phyloP scores from a whole-genome alignment of 768 basidiomycete species.

The Pleurotus citrinopileatus region DNA sequence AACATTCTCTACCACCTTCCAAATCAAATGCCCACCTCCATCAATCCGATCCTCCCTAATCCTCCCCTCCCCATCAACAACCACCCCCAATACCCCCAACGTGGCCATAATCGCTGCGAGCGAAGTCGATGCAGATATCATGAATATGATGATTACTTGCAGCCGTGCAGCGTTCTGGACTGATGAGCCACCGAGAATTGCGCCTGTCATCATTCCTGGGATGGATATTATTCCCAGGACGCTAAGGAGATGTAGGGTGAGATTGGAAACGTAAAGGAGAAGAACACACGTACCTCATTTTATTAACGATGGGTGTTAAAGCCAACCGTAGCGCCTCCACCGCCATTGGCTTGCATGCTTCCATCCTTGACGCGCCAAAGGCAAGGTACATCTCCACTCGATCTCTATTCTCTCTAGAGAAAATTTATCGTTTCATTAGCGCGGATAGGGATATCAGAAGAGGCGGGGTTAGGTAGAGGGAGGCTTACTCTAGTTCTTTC shows the following conservation, averaged over 20 bases:
- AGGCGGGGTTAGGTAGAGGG: neutral
- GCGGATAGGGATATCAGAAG: too few relatives aligned
- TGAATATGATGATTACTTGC: slow-evolving; percentile 95
- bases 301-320: slow-evolving; percentile 78
- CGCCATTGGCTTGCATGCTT: slow-evolving; percentile 79
- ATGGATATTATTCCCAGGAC: slow-evolving; percentile 78
- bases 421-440: neutral
- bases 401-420: slow-evolving; percentile 70
- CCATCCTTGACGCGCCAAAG: slow-evolving; percentile 80
- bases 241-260: slow-evolving; percentile 20
- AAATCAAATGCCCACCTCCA: slow-evolving; percentile 21
- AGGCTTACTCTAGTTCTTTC: slow-evolving; percentile 66
- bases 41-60: slow-evolving; percentile 65
- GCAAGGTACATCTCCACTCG: slow-evolving; percentile 85
- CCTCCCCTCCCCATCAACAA: slow-evolving; percentile 68
- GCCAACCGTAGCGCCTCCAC: slow-evolving; percentile 78
- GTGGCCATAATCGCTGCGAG: slow-evolving; percentile 68
- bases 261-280: neutral
- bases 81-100: slow-evolving; percentile 52
- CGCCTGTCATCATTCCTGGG: slow-evolving; percentile 91
- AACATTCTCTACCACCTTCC: slow-evolving; percentile 6
- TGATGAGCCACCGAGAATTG: slow-evolving; percentile 81
- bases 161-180: slow-evolving; percentile 83
- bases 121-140: slow-evolving; percentile 78
- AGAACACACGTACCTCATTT: slow-evolving; percentile 61